These are phyloP conservation scores for Nothophoma quercina DNA, from an alignment of 2,329 filamentous ascomycete species.

Conservation along the genomic window DNA sequence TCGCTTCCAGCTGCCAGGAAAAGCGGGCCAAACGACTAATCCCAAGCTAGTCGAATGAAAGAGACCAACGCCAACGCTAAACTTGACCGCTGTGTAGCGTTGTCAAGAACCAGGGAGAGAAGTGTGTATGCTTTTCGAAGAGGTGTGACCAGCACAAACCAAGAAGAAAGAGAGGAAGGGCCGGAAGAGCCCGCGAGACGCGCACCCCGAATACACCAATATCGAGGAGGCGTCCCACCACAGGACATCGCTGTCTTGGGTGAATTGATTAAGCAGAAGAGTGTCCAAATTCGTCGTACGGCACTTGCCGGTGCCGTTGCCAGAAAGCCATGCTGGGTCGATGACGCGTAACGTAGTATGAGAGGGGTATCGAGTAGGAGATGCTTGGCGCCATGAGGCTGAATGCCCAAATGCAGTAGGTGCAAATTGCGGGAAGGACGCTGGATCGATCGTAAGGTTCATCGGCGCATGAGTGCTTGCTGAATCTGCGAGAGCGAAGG, in stretches of 20 bases:
- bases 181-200: constrained; percentile 11
- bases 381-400: constrained; percentile 19
- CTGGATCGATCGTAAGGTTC: constrained; percentile 13
- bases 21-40: constrained; percentile 7
- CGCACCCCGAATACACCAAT: neutral
- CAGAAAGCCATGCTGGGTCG: constrained; percentile 6
- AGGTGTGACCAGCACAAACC: constrained; percentile 19
- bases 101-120: constrained; percentile 5
- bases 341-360: constrained; percentile 20
- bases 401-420: constrained; percentile 14
- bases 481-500: constrained; percentile 62
- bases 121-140: constrained; percentile 9
- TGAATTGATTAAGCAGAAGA: constrained; percentile 8
- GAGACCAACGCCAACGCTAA: constrained; percentile 22
- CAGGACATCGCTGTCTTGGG: constrained; percentile 8
- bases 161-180: neutral
- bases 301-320: neutral
- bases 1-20: constrained; percentile 5
- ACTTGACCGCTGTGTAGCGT: constrained; percentile 7
- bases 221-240: constrained; percentile 12
- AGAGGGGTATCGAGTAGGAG: constrained; percentile 30
- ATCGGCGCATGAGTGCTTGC: constrained; percentile 46
- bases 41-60: constrained; percentile 4
- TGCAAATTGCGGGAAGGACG: constrained; percentile 9
- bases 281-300: neutral